Base-by-base conservation (phyloP, 192 early-diverging fungal species). In the Haplosporangium gracile region DNA sequence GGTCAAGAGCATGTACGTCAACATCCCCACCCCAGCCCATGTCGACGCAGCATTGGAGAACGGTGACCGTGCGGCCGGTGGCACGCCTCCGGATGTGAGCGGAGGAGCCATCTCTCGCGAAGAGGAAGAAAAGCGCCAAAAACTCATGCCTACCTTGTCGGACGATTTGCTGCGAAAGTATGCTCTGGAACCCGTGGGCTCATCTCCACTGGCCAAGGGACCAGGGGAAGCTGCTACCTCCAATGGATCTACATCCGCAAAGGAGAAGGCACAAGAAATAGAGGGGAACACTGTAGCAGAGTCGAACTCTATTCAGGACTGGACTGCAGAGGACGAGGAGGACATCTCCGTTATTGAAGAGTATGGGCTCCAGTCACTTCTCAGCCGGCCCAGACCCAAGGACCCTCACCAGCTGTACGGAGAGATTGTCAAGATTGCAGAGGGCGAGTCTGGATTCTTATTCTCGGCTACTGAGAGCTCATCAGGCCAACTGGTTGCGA, bases 401-500 rank as follows among this genome's bases (percentile, higher is more conserved):
- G 96, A 98, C 88, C 97, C 97, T 22, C 93, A 91, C 51, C 88
- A 90, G 43, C 81, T 96, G n/a, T 99, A 97, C 88, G 88, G 90
- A 45, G 95, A 98, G 88, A 91, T 97, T 76, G 92, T 95, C 72
- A 94, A 96, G 90, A 98, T 99, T 85, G 97, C 97, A 9, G 96
- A 98, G 89, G 97, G 97, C 20, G 97, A 97, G 40, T 98, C 97
- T 72, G 97, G 97, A 13, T 93, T 95, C 22, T 96, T 99, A 79
- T 97, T 93, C 85, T 94, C 96, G 2, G 97, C 97, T 20, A 93
- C 93, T 73, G 94, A 95, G 70, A 90, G 90, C 8, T 74, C 83
- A 34, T 89, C 90, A 15, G 82, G 90, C 38, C 87, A 91, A 0
- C 39, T 86, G 63, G 97, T 97, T 11, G 97, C 97, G 0, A 95